Evolutionary conservation across 1,284 basidiomycete genomes (phyloP), one percentile per base, ranked within the genome.

Genomic region (Tylopilus sp.): DNA sequence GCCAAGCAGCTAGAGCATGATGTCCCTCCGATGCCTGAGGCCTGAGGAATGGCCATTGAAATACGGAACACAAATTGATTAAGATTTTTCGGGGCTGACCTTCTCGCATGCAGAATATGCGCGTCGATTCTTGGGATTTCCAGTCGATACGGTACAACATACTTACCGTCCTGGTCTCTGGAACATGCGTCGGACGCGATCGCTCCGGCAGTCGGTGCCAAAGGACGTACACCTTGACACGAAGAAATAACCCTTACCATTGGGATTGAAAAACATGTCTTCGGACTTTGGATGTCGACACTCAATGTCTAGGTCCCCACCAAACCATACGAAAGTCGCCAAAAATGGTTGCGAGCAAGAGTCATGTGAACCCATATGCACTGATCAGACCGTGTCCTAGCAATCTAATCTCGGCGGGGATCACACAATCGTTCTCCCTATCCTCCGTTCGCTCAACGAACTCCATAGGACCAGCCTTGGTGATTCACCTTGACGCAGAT

Each of bases 121-220:
- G n/a, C 79, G 80, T 46, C 90, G 88, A 68, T 93, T 39, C 71
- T 92, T 9, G 91, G 90, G 7, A 83, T 91, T n/a, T 74, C 90
- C 90, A 0, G 91, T 92, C 63, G 90, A 92, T 62, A 91, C 88
- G 80, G 76, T 2, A 84, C 86, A 17, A 78, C n/a, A n/a, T n/a
- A n/a, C 78, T 1, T 90, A 88, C 62, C 74, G 89, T 53, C 80
- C 86, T 48, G n/a, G n/a, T n/a, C n/a, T n/a, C n/a, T n/a, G 88
- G 86, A 54, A 90, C 90, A 25, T 81, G 90, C 4, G 92, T 92
- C 73, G 90, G 90, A 11, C 90, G 90, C 86, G 7, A 92, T 92
- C 84, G 90, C 29, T 85, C 86, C 10, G 89, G 88, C 5, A 87
- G 86, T 62, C 77, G 87, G 49, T 74, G 90, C 48, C 84, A 90